These are phyloP conservation scores for Cyclotella kingstonii DNA, from an alignment of 108 stramenopile genomes.

Conservation along the genomic window DNA sequence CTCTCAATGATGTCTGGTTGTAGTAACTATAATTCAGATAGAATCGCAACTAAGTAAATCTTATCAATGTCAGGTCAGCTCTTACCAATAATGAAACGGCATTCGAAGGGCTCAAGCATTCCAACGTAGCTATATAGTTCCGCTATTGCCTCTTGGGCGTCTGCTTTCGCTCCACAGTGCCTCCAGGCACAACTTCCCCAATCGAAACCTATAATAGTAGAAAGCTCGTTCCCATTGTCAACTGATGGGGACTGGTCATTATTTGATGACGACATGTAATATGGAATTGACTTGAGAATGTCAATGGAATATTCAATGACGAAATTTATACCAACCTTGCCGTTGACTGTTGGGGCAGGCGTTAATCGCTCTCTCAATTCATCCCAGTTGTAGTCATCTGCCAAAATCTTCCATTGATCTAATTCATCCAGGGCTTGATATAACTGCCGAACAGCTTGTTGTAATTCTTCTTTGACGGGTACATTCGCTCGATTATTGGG, in stretches of 20 bases:
- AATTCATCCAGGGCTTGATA: conserved; percentile 46
- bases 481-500: not conserved
- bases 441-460: conserved; percentile 41
- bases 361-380: conserved; percentile 38
- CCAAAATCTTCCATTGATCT: conserved; percentile 46
- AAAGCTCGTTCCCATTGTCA: conserved; percentile 9
- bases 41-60: not conserved
- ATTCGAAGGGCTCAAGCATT: conserved; percentile 84
- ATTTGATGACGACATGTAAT: not conserved
- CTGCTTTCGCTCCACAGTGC: conserved; percentile 82
- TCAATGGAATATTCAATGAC: conserved; percentile 44
- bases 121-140: conserved; percentile 72
- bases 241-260: not conserved
- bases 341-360: conserved; percentile 7
- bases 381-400: conserved; percentile 75
- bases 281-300: conserved; percentile 15
- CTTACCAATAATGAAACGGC: conserved; percentile 54
- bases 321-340: not conserved
- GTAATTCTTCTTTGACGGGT: conserved; percentile 33
- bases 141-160: conserved; percentile 81
- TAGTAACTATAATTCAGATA: not conserved
- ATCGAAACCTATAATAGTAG: conserved; percentile 67
- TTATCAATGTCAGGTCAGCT: not conserved
- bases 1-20: conserved; percentile 72
- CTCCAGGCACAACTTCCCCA: conserved; percentile 88